phyloP scores from a whole-genome alignment of 768 basidiomycete genomes.

The Suillus americanus region DNA sequence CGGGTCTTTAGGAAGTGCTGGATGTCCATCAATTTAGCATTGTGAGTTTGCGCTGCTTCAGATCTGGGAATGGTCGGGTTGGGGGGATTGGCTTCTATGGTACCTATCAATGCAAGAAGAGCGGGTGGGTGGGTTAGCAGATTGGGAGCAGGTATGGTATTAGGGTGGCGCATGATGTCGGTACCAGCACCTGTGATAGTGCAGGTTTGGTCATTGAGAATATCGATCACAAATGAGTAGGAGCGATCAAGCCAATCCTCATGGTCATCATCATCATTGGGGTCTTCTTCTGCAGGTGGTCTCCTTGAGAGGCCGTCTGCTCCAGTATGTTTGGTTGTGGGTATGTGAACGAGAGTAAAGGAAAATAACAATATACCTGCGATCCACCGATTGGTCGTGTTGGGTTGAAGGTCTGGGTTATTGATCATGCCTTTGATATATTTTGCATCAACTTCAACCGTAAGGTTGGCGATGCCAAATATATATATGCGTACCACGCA shows the following conservation, averaged over 20 bases:
- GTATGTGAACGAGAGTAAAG: slow-evolving; percentile 30
- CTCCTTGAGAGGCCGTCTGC: neutral
- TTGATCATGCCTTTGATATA: slow-evolving; percentile 47
- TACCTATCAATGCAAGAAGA: accelerated
- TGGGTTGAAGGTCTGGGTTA: slow-evolving; percentile 36
- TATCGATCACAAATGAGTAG: neutral
- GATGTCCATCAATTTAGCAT: accelerated
- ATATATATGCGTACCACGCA: slow-evolving; percentile 27
- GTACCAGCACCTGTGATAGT: too few relatives aligned
- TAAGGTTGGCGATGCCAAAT: slow-evolving; percentile 28
- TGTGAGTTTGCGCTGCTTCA: too few relatives aligned
- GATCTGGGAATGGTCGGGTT: too few relatives aligned
- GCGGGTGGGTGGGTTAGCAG: neutral
- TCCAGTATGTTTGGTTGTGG: slow-evolving; percentile 9
- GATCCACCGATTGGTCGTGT: slow-evolving; percentile 42
- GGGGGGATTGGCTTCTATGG: neutral
- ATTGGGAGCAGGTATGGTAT: too few relatives aligned
- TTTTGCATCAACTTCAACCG: slow-evolving; percentile 38
- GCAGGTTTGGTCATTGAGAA: neutral
- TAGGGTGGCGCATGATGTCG: too few relatives aligned
- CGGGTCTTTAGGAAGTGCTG: too few relatives aligned
- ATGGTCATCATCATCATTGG: neutral
- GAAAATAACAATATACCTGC: slow-evolving; percentile 24
- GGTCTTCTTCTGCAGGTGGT: accelerated
- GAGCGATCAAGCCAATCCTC: neutral